Percentiles rank a stretch among this genome's conserved stretches.
phyloP scores from a whole-genome alignment of 768 basidiomycete species.

The Podaxis carcinomalis region DNA sequence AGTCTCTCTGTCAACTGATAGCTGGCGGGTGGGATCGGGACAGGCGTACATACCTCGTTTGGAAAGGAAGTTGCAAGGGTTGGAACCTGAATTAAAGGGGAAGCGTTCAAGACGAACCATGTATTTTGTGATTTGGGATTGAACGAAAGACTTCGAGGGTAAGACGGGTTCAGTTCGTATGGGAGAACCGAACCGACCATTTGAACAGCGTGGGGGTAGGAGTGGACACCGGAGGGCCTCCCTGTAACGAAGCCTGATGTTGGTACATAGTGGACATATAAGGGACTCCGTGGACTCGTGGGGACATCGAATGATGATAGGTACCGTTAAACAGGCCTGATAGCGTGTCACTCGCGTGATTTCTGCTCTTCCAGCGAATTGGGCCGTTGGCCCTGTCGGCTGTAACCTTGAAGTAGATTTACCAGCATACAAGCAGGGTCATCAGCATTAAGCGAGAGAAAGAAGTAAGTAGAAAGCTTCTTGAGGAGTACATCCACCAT shows the following conservation, averaged over 20 bases:
- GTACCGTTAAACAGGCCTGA: background rate
- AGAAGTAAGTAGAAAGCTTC: background rate
- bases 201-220: no score
- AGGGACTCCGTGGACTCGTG: background rate
- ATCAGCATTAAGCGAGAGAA: background rate
- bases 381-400: background rate
- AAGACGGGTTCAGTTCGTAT: background rate
- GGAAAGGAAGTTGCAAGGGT: background rate
- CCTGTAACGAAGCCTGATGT: background rate
- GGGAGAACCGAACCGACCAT: background rate
- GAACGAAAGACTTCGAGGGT: background rate
- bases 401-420: background rate
- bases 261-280: background rate
- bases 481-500: background rate
- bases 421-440: background rate
- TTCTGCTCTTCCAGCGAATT: background rate
- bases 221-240: no score
- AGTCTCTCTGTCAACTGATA: background rate
- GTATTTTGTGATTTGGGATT: background rate
- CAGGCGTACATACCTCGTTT: background rate
- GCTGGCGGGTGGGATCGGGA: background rate
- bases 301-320: background rate
- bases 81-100: background rate
- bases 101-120: background rate
- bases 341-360: background rate